Percentiles rank a stretch among this genome's conserved stretches.
Conservation (phyloP, 179 eudicot genomes). For the Carnegiea gigantea region DNA sequence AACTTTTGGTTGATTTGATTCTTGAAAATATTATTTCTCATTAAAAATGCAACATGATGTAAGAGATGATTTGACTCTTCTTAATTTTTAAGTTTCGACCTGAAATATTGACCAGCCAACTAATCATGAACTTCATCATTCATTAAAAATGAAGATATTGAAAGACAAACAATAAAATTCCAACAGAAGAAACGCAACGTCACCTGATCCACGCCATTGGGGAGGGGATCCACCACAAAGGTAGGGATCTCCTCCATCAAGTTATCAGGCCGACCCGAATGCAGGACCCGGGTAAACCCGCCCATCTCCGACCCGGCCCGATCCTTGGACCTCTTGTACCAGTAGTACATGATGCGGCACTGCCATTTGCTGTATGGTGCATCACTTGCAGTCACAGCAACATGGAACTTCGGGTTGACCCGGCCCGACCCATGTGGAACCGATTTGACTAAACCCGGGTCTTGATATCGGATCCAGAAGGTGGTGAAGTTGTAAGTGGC, state of each 20-base stretch:
- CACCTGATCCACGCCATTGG: conserved; percentile 61
- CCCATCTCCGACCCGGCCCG: conserved; percentile 68
- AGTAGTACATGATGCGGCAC: conserved; percentile 73
- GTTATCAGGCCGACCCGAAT: conserved; percentile 57
- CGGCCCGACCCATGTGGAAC: conserved; percentile 37
- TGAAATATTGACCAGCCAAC: background rate
- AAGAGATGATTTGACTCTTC: background rate
- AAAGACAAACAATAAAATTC: background rate
- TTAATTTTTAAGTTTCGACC: background rate
- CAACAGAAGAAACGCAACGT: conserved; percentile 13
- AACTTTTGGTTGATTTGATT: no score
- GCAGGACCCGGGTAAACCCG: conserved; percentile 65
- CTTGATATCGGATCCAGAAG: conserved; percentile 11
- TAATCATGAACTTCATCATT: background rate
- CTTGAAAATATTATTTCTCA: no score
- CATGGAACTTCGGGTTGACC: conserved; percentile 43
- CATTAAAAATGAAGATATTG: background rate
- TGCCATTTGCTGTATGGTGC: conserved; percentile 68
- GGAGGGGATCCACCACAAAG: conserved; percentile 66
- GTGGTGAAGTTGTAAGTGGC: conserved; percentile 53
- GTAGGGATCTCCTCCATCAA: conserved; percentile 75
- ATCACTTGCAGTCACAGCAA: conserved; percentile 63
- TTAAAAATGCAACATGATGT: background rate
- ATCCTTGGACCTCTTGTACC: conserved; percentile 58
- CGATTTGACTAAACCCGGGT: background rate